Conservation (phyloP, 2,329 filamentous ascomycete genomes). For the Aschersonia sp. region DNA sequence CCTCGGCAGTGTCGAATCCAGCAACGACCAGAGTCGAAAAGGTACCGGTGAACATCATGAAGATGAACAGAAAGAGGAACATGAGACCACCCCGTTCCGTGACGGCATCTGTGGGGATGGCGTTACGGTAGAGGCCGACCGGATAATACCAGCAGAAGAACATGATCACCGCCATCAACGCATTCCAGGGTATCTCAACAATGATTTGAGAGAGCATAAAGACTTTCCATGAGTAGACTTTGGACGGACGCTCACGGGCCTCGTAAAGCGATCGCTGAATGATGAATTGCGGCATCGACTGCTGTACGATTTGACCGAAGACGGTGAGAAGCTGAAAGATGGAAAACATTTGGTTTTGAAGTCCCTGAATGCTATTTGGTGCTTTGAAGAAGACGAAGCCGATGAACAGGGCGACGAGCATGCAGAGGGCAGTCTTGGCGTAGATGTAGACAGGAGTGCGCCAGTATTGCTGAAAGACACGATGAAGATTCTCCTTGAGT, state of each 20-base stretch:
- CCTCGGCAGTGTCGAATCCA: conserved; percentile 60
- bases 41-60: conserved; percentile 69
- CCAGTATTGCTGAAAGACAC: conserved; percentile 88
- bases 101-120: conserved; percentile 43
- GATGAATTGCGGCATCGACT: conserved; percentile 79
- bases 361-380: conserved; percentile 57
- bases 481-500: conserved; percentile 50
- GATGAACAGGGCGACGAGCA: conserved; percentile 56
- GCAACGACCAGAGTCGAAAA: conserved; percentile 70
- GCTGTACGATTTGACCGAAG: conserved; percentile 66
- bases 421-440: conserved; percentile 59
- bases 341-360: conserved; percentile 77
- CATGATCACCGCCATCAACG: conserved; percentile 60
- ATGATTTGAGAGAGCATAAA: conserved; percentile 76
- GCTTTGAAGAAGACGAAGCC: conserved; percentile 69
- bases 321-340: conserved; percentile 76
- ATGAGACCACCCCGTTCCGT: conserved; percentile 61
- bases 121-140: conserved; percentile 62
- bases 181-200: conserved; percentile 78
- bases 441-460: conserved; percentile 82
- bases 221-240: conserved; percentile 73
- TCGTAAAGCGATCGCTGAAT: conserved; percentile 72
- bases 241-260: conserved; percentile 70
- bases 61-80: conserved; percentile 62
- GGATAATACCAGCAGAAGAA: conserved; percentile 80